Conservation (phyloP, 2,329 filamentous ascomycete species). For the Shiraia sp. region DNA sequence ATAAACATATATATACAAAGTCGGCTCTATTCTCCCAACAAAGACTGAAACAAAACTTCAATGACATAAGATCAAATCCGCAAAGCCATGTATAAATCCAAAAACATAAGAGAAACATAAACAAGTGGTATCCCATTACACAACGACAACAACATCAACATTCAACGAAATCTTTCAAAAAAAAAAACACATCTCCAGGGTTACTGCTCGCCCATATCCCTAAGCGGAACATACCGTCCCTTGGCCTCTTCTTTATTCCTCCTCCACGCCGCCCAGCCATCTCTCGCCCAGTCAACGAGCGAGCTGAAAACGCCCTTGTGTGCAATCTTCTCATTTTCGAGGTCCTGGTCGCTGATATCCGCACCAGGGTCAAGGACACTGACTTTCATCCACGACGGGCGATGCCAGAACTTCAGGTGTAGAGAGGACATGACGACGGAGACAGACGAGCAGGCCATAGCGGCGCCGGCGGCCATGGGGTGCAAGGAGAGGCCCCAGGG, state of each 20-base stretch:
- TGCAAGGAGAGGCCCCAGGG: conserved; percentile 86
- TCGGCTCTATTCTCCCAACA: no score
- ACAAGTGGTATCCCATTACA: no score
- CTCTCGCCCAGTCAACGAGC: conserved; percentile 32
- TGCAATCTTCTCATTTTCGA: conserved; percentile 25
- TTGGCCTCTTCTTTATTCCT: conserved; percentile 44
- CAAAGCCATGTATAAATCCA: no score
- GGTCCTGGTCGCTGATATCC: conserved; percentile 31
- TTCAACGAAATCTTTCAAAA: no score
- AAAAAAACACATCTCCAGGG: not conserved
- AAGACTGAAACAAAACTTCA: no score
- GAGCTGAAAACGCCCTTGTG: conserved; percentile 25
- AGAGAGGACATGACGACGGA: conserved; percentile 85
- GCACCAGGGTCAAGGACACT: conserved; percentile 58
- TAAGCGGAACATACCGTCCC: conserved; percentile 49
- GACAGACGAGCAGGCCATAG: conserved; percentile 90
- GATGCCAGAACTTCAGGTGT: conserved; percentile 81
- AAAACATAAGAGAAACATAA: no score
- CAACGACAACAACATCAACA: no score
- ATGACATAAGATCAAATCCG: no score
- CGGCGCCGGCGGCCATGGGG: conserved; percentile 90
- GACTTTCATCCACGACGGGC: conserved; percentile 85
- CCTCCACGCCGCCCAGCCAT: conserved; percentile 39
- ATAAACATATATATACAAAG: no score
- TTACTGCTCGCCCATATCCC: conserved; percentile 45